phyloP scores from a whole-genome alignment of 495 filamentous ascomycete species.

The Podospora pseudoanserina region DNA sequence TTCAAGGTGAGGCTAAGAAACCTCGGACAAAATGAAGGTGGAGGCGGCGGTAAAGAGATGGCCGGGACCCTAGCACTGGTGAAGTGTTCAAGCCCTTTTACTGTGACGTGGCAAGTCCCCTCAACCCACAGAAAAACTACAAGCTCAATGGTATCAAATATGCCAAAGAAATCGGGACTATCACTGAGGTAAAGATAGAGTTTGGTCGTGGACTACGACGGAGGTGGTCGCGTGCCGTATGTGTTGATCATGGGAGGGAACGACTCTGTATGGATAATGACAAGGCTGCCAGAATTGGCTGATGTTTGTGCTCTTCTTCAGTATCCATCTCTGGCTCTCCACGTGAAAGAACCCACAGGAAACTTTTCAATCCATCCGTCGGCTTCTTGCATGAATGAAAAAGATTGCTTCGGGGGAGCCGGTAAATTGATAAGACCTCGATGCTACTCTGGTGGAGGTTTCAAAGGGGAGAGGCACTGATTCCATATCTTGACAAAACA shows the following conservation, averaged over 20 bases:
- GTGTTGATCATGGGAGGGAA: background rate
- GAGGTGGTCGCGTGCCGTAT: background rate
- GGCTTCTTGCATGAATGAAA: background rate
- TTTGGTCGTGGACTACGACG: background rate
- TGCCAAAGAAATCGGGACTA: background rate
- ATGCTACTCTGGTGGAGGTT: background rate
- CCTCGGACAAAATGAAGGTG: background rate
- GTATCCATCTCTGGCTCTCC: background rate
- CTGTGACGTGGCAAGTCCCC: background rate
- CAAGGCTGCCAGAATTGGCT: background rate
- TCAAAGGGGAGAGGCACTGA: background rate
- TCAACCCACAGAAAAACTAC: background rate
- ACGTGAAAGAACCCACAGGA: background rate
- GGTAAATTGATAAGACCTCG: background rate
- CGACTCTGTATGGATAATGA: background rate
- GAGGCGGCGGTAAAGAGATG: background rate
- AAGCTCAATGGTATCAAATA: background rate
- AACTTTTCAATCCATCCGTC: background rate
- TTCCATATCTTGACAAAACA: background rate
- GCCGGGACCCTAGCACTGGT: background rate
- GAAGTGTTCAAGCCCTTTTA: background rate
- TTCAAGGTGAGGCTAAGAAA: background rate
- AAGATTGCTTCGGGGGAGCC: background rate
- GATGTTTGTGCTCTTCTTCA: background rate
- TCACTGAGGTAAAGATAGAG: too few species aligned